Evolutionary conservation across 2,329 filamentous ascomycete species (phyloP), one percentile per base, ranked within the genome.

Genomic region (Dothideomycetes sp.): DNA sequence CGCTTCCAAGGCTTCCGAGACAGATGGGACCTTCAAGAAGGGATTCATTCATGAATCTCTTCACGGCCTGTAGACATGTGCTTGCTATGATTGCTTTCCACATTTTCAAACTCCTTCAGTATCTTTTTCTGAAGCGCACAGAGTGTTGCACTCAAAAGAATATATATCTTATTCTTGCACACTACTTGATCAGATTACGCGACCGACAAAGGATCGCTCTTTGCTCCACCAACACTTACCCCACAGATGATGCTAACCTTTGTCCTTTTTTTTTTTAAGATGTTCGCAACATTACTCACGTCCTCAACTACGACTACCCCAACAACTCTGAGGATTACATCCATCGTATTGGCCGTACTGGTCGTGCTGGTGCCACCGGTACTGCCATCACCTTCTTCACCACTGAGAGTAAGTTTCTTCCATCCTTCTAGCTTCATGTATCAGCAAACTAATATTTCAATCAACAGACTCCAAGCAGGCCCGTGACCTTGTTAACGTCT

Each of bases 261-360:
- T 94, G 93, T 94, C 84, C 74, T 25, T 38, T 45, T 23, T 23
- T 45, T 45, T 72, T 60, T 69, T 62, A 95, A 96, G 91, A 98
- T 83, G 91, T 98, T 74, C 89, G 88, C 72, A 94, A 98, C 77
- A 98, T 98, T 73, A 96, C 91, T 70, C 91, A 98, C 73, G 91
- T 98, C 70, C 78, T 98, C 71, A 96, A 96, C 80, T 95, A 96
- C 84, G 91, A 96, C 67, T 96, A 96, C 69, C 89, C 89, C 65
- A 96, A 96, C 74, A 96, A 80, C 63, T 79, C 76, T 56, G 76
- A 80, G 63, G 76, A 80, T 57, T 80, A 80, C 56, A 73, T 80
- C 61, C 76, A 80, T 63, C 76, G 76, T 59, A 80, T 80, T 61
- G 76, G 76, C 60, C 74, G 76, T 67, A 80, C 76, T 60, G 76